A percentile compares a stretch with the other conserved stretches of the same genome.
Evolutionary conservation across 225 moss, liverwort and hornwort species (phyloP).

Genomic region (Neckera pumila): DNA sequence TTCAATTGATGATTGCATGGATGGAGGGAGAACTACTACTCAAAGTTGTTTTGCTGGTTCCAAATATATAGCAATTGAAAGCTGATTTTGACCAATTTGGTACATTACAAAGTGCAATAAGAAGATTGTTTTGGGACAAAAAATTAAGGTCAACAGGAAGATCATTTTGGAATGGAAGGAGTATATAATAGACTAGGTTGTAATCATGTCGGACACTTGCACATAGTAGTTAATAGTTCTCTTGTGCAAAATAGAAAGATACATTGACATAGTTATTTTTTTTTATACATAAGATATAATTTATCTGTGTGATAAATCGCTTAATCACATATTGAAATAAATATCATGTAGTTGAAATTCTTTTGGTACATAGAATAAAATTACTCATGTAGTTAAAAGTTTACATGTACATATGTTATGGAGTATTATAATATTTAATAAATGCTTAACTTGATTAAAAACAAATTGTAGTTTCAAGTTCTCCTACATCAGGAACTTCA

Average conservation of each 20-base stretch:
- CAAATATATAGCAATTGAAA: no score
- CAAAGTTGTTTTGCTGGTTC: no score
- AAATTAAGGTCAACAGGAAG: no score
- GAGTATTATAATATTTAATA: not conserved
- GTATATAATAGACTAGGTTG: not conserved
- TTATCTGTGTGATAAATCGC: accelerated
- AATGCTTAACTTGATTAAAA: not conserved
- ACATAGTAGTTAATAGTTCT: accelerated
- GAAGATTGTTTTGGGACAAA: no score
- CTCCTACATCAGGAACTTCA: no score
- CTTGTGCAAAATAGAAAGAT: not conserved
- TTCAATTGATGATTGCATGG: no score
- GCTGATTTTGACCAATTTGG: no score
- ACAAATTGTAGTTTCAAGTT: not conserved
- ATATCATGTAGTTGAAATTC: not conserved
- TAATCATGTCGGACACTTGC: accelerated
- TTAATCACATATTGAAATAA: not conserved
- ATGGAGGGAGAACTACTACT: no score
- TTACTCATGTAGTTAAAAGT: not conserved
- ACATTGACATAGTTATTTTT: not conserved
- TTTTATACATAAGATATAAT: not conserved
- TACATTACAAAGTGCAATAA: no score
- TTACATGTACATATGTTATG: not conserved
- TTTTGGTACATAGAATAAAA: not conserved
- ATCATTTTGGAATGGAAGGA: no score